These are phyloP conservation scores for Populus pruinosa DNA, from an alignment of 345 rosid genomes.

Conservation along the genomic window DNA sequence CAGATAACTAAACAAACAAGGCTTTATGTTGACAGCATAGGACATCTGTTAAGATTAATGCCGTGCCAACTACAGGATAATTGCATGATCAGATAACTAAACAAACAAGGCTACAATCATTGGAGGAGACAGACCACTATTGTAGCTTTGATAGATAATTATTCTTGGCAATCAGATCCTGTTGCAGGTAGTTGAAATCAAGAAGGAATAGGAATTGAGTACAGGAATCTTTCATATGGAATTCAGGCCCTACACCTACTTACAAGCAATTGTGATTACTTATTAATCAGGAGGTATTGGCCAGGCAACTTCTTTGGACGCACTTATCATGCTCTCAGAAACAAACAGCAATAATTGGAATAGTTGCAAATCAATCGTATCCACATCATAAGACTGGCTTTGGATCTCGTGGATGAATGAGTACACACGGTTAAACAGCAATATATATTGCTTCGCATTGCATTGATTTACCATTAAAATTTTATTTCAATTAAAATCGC, in stretches of 20 bases:
- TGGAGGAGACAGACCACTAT: neutral
- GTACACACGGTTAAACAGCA: no score
- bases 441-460: no score
- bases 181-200: neutral
- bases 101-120: neutral
- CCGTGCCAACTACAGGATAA: neutral
- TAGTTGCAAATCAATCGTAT: neutral
- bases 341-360: neutral
- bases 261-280: neutral
- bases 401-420: no score
- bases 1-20: neutral
- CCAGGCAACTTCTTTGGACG: neutral
- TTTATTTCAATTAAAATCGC: no score
- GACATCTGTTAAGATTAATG: neutral
- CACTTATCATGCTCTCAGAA: neutral
- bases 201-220: neutral
- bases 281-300: neutral
- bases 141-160: neutral
- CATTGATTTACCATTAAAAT: no score
- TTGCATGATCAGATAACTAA: neutral
- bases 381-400: neutral
- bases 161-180: neutral
- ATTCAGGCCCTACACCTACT: neutral
- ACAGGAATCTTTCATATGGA: neutral
- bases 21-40: neutral